Evolutionary conservation across 2,329 filamentous ascomycete species (phyloP), one percentile per base, ranked within the genome.

Genomic region (Ambrosiella beaveri): DNA sequence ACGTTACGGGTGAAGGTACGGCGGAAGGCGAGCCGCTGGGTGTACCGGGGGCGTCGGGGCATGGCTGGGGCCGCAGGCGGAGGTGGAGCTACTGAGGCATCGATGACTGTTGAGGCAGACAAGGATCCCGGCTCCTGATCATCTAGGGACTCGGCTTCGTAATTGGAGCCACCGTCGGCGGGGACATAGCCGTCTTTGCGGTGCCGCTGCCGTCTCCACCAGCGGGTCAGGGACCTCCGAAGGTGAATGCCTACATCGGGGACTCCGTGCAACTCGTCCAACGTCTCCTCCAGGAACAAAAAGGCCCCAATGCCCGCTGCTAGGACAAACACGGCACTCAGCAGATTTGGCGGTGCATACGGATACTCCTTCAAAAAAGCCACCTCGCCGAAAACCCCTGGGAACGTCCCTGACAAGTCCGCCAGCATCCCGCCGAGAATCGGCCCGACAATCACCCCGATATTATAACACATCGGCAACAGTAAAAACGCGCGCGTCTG

Each of bases 401-500:
- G 81, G 77, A 64, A 84, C 88, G 66, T 85, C 80, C 4, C 70
- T 64, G 0, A 81, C 1, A 86, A 87, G 39, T 85, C 76, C 9
- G 85, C 82, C 0, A 93, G 74, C 0, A 72, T 73, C 56, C 86
- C 87, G 47, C 86, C 85, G 17, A 88, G 65, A 7, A 87, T 64
- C 2, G 86, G 85, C 0, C 86, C 87, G 1, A 88, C 37, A 59
- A 88, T 81, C 50, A 91, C 81, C 3, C 87, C 87, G 7, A 90
- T 19, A 63, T 91, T 91, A 3, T 81, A 80, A 0, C 78, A 74
- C 65, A 91, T 87, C 8, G 85, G 84, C 65, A 90, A 90, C 73
- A 81, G 85, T 65, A 82, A 82, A 65, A 90, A 93, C 0, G 83
- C 81, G 36, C 75, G 71, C 0, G 86, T 86, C 68, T 90, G 86